Conservation (phyloP, 208 protist genomes). For the Trypanosoma mega region DNA sequence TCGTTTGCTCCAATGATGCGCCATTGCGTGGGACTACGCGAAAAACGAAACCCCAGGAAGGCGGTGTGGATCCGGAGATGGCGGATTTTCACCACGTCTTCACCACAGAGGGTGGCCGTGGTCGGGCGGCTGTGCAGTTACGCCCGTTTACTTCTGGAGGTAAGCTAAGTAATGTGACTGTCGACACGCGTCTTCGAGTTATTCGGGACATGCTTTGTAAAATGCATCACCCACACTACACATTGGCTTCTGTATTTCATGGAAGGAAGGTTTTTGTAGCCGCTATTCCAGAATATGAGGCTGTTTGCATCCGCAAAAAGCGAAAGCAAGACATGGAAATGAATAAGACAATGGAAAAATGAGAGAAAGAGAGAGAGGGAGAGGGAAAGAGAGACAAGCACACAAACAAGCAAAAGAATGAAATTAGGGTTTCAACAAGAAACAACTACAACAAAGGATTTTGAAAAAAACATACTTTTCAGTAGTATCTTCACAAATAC, state of each 20-base stretch:
- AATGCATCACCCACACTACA: conserved; percentile 87
- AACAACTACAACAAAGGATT: neutral
- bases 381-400: too few species aligned
- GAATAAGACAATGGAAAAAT: conserved; percentile 5
- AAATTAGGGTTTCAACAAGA: neutral
- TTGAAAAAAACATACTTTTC: neutral
- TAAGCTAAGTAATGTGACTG: conserved; percentile 10
- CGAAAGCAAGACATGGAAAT: neutral
- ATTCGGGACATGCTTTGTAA: conserved; percentile 63
- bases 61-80: conserved; percentile 35
- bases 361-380: neutral
- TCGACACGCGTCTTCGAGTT: conserved; percentile 38
- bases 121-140: neutral
- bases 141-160: neutral
- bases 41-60: neutral
- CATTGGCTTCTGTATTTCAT: conserved; percentile 66
- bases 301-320: conserved; percentile 38
- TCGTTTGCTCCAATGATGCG: too few species aligned
- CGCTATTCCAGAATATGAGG: conserved; percentile 80
- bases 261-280: conserved; percentile 65
- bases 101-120: conserved; percentile 31
- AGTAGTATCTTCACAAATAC: neutral
- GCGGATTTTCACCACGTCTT: conserved; percentile 85
- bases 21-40: neutral
- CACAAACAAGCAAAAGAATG: neutral